Conservation (phyloP, 352 stramenopile species). For the Saprolegnia parasitica region DNA sequence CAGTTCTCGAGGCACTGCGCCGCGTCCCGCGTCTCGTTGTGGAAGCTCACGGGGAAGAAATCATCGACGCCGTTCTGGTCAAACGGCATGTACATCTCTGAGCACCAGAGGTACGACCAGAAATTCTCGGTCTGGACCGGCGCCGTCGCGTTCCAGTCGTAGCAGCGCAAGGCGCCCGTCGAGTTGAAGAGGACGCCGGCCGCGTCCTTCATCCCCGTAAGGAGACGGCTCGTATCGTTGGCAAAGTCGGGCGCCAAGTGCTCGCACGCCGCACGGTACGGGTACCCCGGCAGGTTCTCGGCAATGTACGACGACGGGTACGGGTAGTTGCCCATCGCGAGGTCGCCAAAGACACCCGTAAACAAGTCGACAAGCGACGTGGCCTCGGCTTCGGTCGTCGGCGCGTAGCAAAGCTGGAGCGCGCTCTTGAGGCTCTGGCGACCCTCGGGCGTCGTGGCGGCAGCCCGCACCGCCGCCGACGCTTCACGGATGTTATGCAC, state of each 20-base stretch:
- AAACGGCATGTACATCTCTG: conserved; percentile 71
- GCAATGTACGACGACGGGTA: conserved; percentile 95
- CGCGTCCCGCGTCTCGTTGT: conserved; percentile 59
- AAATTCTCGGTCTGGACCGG: conserved; percentile 51
- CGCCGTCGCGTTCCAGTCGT: conserved; percentile 48
- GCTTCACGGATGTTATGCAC: conserved; percentile 68
- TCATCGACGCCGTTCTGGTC: conserved; percentile 62
- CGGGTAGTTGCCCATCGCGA: conserved; percentile 96
- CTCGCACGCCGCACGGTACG: conserved; percentile 82
- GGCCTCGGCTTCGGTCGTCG: conserved; percentile 45
- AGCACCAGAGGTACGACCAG: conserved; percentile 76
- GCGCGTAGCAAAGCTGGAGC: conserved; percentile 50
- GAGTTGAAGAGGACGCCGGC: conserved; percentile 78
- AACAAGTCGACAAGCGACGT: conserved; percentile 52
- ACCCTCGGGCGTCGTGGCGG: conserved; percentile 46
- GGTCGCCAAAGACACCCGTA: conserved; percentile 81
- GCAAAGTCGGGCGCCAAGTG: conserved; percentile 46
- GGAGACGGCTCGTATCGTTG: conserved; percentile 34
- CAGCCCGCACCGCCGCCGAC: conserved; percentile 46
- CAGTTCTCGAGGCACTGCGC: conserved; percentile 57
- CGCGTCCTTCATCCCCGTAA: conserved; percentile 49
- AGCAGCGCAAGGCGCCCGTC: conserved; percentile 54
- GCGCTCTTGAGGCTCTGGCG: conserved; percentile 39
- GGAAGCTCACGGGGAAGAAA: conserved; percentile 82
- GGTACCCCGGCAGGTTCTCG: conserved; percentile 87